Evolutionary conservation across 139 green algal species (phyloP).

Genomic region (Zygnema circumcarinatum): DNA sequence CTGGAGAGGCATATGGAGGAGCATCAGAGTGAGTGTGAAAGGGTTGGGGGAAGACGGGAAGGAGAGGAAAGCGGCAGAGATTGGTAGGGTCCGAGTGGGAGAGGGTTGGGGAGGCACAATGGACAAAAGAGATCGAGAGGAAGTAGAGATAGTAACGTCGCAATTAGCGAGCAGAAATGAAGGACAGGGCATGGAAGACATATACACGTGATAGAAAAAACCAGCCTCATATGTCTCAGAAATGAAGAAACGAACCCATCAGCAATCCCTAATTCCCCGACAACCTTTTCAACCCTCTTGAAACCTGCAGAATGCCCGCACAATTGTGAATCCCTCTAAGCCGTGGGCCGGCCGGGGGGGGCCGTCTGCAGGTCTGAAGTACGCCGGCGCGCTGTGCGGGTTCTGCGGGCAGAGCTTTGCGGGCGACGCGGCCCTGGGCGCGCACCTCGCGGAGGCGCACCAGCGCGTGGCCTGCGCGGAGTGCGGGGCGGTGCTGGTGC

Average conservation of each 20-base stretch:
- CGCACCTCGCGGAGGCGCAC: neutral
- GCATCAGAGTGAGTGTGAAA: neutral
- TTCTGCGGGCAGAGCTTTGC: neutral
- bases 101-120: neutral
- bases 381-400: neutral
- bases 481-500: neutral
- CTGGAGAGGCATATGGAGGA: conserved; percentile 6
- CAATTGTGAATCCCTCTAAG: no score
- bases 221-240: no score
- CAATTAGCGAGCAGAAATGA: no score
- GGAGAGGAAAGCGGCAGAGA: neutral
- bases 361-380: neutral
- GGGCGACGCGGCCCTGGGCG: neutral
- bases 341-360: no score
- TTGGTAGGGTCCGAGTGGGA: no score
- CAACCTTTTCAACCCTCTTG: no score
- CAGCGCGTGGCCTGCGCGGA: neutral
- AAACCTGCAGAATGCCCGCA: no score
- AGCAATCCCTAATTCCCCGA: no score
- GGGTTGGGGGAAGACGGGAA: neutral
- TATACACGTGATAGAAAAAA: no score
- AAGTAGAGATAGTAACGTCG: no score
- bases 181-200: no score
- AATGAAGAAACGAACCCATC: no score
- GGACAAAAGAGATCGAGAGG: neutral